phyloP scores from a whole-genome alignment of 306 rosid species.

The Cucumis melo region DNA sequence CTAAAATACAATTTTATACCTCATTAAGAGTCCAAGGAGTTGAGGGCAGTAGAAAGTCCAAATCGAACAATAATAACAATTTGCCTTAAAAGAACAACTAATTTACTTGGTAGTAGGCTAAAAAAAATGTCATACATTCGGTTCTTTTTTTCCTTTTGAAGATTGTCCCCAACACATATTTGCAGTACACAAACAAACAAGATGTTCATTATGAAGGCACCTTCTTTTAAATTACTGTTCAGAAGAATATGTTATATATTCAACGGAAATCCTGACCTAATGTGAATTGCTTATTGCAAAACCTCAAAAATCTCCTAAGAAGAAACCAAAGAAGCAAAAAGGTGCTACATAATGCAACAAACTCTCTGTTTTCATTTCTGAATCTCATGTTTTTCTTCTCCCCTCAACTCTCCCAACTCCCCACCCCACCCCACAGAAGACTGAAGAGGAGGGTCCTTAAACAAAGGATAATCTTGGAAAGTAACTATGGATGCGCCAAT shows the following conservation, averaged over 20 bases:
- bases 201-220: constrained; percentile 3
- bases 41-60: no score
- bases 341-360: not conserved
- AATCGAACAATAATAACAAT: not conserved
- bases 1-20: no score
- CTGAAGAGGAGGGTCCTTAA: not conserved
- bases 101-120: not conserved
- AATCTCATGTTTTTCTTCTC: not conserved
- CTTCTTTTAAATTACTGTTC: not conserved
- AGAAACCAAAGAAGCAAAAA: not conserved
- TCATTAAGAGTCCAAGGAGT: no score
- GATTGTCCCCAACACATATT: not conserved
- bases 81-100: not conserved
- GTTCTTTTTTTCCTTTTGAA: not conserved
- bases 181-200: constrained; percentile 4
- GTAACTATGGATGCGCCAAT: not conserved
- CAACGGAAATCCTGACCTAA: not conserved
- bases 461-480: not conserved
- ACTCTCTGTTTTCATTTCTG: not conserved
- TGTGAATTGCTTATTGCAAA: not conserved
- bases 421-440: not conserved
- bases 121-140: not conserved
- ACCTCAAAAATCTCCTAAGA: not conserved
- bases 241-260: constrained; percentile 1
- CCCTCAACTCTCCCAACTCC: not conserved